These are phyloP conservation scores for Umbelopsis sp. DNA, from an alignment of 192 early-diverging fungal genomes.

Conservation along the genomic window DNA sequence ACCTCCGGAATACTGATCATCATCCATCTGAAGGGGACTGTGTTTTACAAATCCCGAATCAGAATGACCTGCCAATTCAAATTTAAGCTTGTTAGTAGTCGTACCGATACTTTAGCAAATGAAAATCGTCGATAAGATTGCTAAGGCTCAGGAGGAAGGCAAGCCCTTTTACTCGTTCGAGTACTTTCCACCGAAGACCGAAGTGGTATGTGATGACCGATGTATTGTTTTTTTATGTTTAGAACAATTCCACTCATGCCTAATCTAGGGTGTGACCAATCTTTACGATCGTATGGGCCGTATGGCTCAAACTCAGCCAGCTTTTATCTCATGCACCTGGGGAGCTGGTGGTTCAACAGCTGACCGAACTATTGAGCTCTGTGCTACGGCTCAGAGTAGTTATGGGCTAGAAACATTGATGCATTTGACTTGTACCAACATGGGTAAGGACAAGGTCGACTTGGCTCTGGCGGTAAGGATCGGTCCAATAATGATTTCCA, in stretches of 20 bases:
- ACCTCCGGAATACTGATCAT: background rate
- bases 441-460: constrained; percentile 81
- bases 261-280: constrained; percentile 72
- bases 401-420: constrained; percentile 80
- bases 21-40: constrained; percentile 9
- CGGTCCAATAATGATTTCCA: background rate
- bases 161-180: constrained; percentile 85
- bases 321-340: constrained; percentile 87
- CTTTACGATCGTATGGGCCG: constrained; percentile 82
- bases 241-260: background rate
- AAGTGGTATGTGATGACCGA: constrained; percentile 43
- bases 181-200: constrained; percentile 98
- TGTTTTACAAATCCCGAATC: background rate
- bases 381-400: constrained; percentile 70
- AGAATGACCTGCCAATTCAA: background rate
- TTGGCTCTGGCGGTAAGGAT: constrained; percentile 54
- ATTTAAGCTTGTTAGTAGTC: background rate
- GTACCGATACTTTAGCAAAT: constrained; percentile 40
- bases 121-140: constrained; percentile 76
- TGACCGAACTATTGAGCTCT: constrained; percentile 73
- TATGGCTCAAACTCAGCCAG: constrained; percentile 74
- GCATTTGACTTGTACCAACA: constrained; percentile 92
- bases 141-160: constrained; percentile 62
- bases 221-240: background rate
- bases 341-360: constrained; percentile 80